phyloP scores from a whole-genome alignment of 352 stramenopile genomes.

The Pythium aphanidermatum region DNA sequence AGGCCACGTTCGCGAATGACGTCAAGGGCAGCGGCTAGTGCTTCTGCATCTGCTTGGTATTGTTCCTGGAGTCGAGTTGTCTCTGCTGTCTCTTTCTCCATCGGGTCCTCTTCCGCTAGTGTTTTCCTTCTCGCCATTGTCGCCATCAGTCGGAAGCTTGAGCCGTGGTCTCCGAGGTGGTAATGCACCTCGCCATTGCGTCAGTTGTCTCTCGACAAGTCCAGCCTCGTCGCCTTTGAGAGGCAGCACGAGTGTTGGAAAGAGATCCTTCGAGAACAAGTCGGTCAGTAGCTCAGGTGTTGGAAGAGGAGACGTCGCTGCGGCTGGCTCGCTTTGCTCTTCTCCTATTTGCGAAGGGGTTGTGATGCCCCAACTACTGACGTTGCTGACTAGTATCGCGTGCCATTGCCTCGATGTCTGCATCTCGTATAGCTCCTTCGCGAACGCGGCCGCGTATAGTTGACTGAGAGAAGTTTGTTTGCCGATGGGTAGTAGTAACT shows the following conservation, averaged over 20 bases:
- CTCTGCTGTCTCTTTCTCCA: slow-evolving; percentile 36
- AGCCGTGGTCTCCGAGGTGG: slow-evolving; percentile 17
- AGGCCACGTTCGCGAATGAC: slow-evolving; percentile 32
- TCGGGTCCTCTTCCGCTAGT: slow-evolving; percentile 27
- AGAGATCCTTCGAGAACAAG: slow-evolving; percentile 39
- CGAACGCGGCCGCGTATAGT: slow-evolving; percentile 22
- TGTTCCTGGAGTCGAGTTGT: slow-evolving; percentile 36
- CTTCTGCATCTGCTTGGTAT: slow-evolving; percentile 34
- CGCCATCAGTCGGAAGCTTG: no score
- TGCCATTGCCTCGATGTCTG: slow-evolving; percentile 1
- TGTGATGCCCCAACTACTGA: neutral
- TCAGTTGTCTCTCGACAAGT: slow-evolving; percentile 22
- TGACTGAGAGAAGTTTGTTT: slow-evolving; percentile 4
- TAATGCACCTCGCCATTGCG: slow-evolving; percentile 23
- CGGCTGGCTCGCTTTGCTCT: neutral
- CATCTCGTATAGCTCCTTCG: slow-evolving; percentile 8
- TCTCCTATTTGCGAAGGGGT: slow-evolving; percentile 6
- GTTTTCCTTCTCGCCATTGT: no score
- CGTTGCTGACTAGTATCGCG: slow-evolving; percentile 14
- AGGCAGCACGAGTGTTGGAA: slow-evolving; percentile 47
- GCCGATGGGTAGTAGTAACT: slow-evolving; percentile 13
- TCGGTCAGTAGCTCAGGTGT: slow-evolving; percentile 27
- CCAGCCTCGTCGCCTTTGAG: slow-evolving; percentile 26
- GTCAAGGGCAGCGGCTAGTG: slow-evolving; percentile 27
- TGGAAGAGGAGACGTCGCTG: slow-evolving; percentile 18